A percentile compares a stretch with the other conserved stretches of the same genome.
Evolutionary conservation across 2,329 filamentous ascomycete species (phyloP).

Genomic region (Hypoxylon sp.): DNA sequence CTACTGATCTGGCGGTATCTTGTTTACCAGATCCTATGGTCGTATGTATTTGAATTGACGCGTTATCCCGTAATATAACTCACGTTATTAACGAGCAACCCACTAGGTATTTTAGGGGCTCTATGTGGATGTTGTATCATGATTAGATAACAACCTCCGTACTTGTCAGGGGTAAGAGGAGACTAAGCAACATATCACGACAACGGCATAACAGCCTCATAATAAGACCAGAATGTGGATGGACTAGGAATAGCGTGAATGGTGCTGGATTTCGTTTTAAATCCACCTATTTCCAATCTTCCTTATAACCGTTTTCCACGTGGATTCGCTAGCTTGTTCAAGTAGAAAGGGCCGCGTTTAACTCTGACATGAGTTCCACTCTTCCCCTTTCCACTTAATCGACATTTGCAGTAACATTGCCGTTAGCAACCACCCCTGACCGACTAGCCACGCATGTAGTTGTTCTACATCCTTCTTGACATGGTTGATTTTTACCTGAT

Average conservation of each 20-base stretch:
- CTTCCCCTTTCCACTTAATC: conserved; percentile 14
- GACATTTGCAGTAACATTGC: conserved; percentile 10
- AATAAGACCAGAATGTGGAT: conserved; percentile 15
- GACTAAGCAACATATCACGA: conserved; percentile 6
- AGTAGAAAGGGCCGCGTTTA: conserved; percentile 14
- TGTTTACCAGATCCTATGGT: conserved; percentile 36
- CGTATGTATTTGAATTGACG: conserved; percentile 18
- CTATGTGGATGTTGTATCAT: background rate
- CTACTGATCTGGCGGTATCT: conserved; percentile 35
- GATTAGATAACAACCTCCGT: background rate
- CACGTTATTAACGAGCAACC: conserved; percentile 6
- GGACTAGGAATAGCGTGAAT: conserved; percentile 15
- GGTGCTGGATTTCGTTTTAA: background rate
- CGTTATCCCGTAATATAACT: background rate
- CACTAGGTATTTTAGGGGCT: conserved; percentile 1
- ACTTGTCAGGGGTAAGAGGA: background rate
- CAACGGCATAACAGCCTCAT: conserved; percentile 13
- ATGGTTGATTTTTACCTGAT: conserved; percentile 9
- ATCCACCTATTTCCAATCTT: background rate
- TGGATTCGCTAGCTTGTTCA: background rate
- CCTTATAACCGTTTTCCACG: background rate
- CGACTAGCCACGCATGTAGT: background rate
- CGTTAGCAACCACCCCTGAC: conserved; percentile 3
- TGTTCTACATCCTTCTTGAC: conserved; percentile 21
- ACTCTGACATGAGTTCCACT: conserved; percentile 23